Evolutionary conservation across 768 basidiomycete genomes (phyloP).

Genomic region (Dioszegia aurantiaca): DNA sequence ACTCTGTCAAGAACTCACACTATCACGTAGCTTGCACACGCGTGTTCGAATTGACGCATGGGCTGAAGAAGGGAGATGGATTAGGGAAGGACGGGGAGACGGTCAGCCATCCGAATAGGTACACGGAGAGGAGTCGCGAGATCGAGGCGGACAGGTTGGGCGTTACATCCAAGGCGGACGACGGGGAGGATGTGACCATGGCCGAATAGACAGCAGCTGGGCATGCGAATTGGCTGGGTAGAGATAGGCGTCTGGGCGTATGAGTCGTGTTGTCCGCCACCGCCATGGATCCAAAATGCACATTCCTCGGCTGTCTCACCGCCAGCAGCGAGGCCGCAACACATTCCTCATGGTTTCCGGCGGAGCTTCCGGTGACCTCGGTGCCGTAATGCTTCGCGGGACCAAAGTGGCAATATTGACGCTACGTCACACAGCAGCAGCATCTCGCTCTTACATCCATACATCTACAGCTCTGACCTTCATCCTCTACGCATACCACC

Average conservation of each 20-base stretch:
- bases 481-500: slow-evolving; percentile 3
- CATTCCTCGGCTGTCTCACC: not conserved
- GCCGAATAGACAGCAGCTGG: not conserved
- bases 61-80: slow-evolving; percentile 85
- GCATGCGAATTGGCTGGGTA: too few species aligned
- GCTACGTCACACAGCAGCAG: not conserved
- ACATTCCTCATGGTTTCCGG: slow-evolving; percentile 6
- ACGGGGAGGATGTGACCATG: slow-evolving; percentile 1
- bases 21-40: slow-evolving; percentile 96
- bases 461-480: not conserved
- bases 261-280: too few species aligned
- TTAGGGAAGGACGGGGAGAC: slow-evolving; percentile 66
- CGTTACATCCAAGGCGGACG: slow-evolving; percentile 24
- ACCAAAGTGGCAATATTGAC: not conserved
- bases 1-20: slow-evolving; percentile 71
- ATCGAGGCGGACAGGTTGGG: slow-evolving; percentile 28
- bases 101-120: slow-evolving; percentile 90
- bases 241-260: too few species aligned
- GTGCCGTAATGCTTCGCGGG: not conserved
- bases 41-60: slow-evolving; percentile 92
- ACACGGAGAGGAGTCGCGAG: slow-evolving; percentile 52
- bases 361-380: not conserved
- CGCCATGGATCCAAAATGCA: not conserved
- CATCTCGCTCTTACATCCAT: not conserved
- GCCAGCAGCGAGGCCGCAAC: not conserved